phyloP scores from a whole-genome alignment of 148 eudicot species.

The Cornus florida region DNA sequence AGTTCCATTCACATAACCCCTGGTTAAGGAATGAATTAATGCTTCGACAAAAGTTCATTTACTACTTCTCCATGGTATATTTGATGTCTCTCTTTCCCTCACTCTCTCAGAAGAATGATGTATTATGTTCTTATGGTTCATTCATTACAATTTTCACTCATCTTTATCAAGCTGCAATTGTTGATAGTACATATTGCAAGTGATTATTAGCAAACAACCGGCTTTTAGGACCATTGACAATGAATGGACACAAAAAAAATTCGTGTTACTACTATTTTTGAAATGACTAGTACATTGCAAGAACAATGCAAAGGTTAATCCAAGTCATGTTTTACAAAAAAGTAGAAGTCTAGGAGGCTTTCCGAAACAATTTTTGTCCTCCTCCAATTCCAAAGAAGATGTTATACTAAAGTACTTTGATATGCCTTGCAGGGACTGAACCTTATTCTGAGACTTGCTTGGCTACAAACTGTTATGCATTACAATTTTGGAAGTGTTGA shows the following conservation, averaged over 20 bases:
- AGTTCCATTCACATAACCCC: constrained; percentile 79
- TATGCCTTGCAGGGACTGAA: constrained; percentile 69
- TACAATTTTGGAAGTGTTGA: constrained; percentile 77
- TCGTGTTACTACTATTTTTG: not conserved
- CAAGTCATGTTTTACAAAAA: not conserved
- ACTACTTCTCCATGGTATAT: constrained; percentile 90
- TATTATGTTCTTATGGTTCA: not conserved
- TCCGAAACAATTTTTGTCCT: not conserved
- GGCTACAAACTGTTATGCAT: constrained; percentile 93
- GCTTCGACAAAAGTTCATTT: constrained; percentile 69
- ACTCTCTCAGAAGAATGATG: not conserved
- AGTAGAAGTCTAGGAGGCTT: not conserved
- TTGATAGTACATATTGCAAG: too few species aligned
- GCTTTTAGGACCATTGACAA: not conserved
- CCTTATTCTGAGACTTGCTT: constrained; percentile 80
- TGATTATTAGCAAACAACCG: too few species aligned
- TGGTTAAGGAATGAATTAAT: constrained; percentile 94
- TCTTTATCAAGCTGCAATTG: too few species aligned
- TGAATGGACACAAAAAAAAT: not conserved
- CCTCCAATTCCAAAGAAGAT: not conserved
- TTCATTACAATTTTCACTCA: not conserved
- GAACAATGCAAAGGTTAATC: not conserved
- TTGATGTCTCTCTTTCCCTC: not conserved
- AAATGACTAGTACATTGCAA: not conserved
- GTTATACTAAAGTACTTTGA: not conserved